phyloP scores from a whole-genome alignment of 768 basidiomycete species.

The Boletus subparvulus region DNA sequence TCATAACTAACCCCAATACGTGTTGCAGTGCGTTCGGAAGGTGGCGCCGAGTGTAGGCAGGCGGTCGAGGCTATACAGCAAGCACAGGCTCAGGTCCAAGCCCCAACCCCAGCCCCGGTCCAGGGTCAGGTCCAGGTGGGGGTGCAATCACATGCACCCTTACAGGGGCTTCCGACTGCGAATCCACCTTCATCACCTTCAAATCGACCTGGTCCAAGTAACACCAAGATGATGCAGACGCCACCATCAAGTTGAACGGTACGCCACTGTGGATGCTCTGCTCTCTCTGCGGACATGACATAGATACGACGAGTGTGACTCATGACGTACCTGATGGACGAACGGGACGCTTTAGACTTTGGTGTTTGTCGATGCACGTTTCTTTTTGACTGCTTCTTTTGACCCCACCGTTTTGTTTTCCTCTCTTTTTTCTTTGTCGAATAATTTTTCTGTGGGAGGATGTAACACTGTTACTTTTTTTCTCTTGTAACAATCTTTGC shows the following conservation, averaged over 20 bases:
- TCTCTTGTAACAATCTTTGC: conserved; percentile 2
- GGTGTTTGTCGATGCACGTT: conserved; percentile 6
- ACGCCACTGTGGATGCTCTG: not conserved
- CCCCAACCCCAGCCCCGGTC: conserved; percentile 14
- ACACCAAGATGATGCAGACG: conserved; percentile 14
- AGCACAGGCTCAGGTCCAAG: conserved; percentile 29
- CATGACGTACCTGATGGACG: conserved; percentile 15
- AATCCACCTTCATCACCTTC: conserved; percentile 21
- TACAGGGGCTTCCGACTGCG: conserved; percentile 21
- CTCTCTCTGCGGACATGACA: conserved; percentile 12
- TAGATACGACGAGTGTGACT: conserved; percentile 19
- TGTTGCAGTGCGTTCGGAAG: conserved; percentile 74
- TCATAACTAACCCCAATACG: conserved; percentile 24
- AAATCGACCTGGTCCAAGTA: conserved; percentile 28
- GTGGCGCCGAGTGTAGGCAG: conserved; percentile 72
- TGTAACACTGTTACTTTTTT: conserved; percentile 8
- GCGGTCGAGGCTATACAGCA: conserved; percentile 39
- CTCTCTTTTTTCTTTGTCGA: not conserved
- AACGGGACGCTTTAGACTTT: conserved; percentile 26
- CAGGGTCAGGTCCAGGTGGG: conserved; percentile 23
- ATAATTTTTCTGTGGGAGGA: not conserved
- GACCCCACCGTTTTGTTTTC: not conserved
- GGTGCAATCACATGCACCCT: conserved; percentile 20
- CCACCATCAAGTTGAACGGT: conserved; percentile 17
- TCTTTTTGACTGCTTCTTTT: not conserved